phyloP scores from a whole-genome alignment of 176 grass and related monocot genomes.

The Typha latifolia region DNA sequence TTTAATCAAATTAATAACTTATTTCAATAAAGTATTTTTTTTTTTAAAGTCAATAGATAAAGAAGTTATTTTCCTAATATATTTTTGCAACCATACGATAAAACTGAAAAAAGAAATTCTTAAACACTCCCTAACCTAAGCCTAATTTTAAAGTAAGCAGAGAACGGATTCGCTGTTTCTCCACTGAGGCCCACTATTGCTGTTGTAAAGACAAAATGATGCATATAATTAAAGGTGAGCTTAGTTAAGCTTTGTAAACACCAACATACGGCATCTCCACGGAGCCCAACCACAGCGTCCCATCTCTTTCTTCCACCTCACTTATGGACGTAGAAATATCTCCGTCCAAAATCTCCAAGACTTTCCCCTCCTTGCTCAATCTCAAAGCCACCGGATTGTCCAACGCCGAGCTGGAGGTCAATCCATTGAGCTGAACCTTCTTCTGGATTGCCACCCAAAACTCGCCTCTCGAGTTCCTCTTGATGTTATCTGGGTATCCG shows the following conservation, averaged over 20 bases:
- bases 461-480: constrained; percentile 21
- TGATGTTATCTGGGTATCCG: constrained; percentile 85
- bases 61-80: too few relatives aligned
- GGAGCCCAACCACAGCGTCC: constrained; percentile 65
- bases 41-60: too few relatives aligned
- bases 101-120: too few relatives aligned
- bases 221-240: too few relatives aligned
- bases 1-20: too few relatives aligned
- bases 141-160: too few relatives aligned
- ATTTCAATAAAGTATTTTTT: too few relatives aligned
- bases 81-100: too few relatives aligned
- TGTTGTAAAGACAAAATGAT: too few relatives aligned
- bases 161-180: too few relatives aligned
- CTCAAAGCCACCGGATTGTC: constrained; percentile 46
- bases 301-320: constrained; percentile 55
- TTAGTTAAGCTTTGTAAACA: constrained; percentile 3
- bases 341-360: constrained; percentile 36
- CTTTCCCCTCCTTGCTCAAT: constrained; percentile 28
- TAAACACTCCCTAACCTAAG: too few relatives aligned
- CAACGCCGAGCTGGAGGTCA: neutral
- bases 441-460: constrained; percentile 71
- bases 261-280: constrained; percentile 66
- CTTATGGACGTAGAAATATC: constrained; percentile 33
- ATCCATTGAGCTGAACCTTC: constrained; percentile 21
- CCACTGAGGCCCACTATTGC: too few relatives aligned